A percentile compares a stretch with the other conserved stretches of the same genome.
Conservation (phyloP, 495 filamentous ascomycete genomes). For the Xylaria intraflava region DNA sequence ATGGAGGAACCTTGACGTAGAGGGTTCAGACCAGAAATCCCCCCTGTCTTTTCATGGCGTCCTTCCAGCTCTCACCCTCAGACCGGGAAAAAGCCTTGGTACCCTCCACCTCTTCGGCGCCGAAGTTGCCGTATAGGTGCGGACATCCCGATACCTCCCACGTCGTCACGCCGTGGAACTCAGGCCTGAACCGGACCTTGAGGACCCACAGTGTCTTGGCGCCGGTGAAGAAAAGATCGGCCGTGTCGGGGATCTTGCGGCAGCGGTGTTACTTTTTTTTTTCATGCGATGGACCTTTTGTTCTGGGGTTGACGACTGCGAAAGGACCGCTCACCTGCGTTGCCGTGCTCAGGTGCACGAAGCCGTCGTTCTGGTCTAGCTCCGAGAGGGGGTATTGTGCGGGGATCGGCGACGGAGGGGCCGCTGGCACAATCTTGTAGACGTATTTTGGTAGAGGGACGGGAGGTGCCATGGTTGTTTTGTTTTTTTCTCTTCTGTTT, state of each 20-base stretch:
- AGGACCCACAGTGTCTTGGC: slow-evolving; percentile 34
- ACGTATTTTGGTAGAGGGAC: slow-evolving; percentile 38
- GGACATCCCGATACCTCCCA: slow-evolving; percentile 44
- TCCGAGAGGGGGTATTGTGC: slow-evolving; percentile 41
- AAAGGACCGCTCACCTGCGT: slow-evolving; percentile 34
- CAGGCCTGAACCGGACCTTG: slow-evolving; percentile 33
- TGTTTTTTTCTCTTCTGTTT: neutral
- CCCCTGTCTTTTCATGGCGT: slow-evolving; percentile 22
- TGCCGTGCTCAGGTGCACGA: slow-evolving; percentile 45
- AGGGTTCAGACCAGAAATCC: slow-evolving; percentile 13
- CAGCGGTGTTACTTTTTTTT: neutral
- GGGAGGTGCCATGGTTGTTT: slow-evolving; percentile 12
- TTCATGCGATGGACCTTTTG: neutral
- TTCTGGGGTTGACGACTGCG: neutral
- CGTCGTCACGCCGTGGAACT: slow-evolving; percentile 32
- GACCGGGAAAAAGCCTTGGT: slow-evolving; percentile 24
- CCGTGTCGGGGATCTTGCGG: slow-evolving; percentile 42
- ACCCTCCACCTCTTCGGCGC: slow-evolving; percentile 31
- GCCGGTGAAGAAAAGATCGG: slow-evolving; percentile 40
- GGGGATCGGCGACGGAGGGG: slow-evolving; percentile 44
- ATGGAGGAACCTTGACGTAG: neutral
- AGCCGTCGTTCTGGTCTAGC: slow-evolving; percentile 46
- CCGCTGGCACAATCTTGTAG: slow-evolving; percentile 45
- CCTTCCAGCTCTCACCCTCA: slow-evolving; percentile 25
- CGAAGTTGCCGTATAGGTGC: slow-evolving; percentile 45